These are phyloP conservation scores for Cenchrus purpureus DNA, from an alignment of 176 grass and related monocot species.

Conservation along the genomic window DNA sequence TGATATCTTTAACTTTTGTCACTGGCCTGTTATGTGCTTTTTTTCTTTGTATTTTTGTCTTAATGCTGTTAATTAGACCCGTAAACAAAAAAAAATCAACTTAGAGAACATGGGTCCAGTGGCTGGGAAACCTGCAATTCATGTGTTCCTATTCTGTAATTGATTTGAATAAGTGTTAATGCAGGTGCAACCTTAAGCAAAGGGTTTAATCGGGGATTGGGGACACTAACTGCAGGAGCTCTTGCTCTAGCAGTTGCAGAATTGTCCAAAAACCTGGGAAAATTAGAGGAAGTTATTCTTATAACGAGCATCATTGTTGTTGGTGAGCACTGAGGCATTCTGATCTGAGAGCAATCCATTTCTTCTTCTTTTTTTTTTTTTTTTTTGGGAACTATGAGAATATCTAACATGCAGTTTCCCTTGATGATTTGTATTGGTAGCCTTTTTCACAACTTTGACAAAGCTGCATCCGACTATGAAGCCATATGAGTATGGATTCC, in stretches of 20 bases:
- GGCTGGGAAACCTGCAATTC: conserved; percentile 4
- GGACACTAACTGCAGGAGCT: conserved; percentile 81
- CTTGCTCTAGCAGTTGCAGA: conserved; percentile 79
- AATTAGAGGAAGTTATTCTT: conserved; percentile 76
- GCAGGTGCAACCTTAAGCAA: conserved; percentile 97
- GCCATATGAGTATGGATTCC: conserved; percentile 94
- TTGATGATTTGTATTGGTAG: conserved; percentile 45
- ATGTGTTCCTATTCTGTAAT: background rate
- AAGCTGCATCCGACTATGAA: conserved; percentile 88
- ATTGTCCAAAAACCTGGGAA: conserved; percentile 64
- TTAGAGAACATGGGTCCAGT: background rate
- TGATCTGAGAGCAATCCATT: background rate
- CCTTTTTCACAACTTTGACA: conserved; percentile 67
- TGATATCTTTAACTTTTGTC: background rate
- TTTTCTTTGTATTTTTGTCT: background rate
- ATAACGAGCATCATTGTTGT: conserved; percentile 66
- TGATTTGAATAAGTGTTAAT: conserved; percentile 37
- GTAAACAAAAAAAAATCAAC: background rate
- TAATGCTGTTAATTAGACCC: background rate
- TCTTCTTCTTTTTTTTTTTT: background rate
- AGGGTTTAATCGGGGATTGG: conserved; percentile 82
- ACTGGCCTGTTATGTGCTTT: background rate
- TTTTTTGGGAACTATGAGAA: background rate
- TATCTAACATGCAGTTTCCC: conserved; percentile 32
- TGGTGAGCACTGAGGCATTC: conserved; percentile 53